Conservation (phyloP, 257 asterid genomes). For the Solanum bulbocastanum region DNA sequence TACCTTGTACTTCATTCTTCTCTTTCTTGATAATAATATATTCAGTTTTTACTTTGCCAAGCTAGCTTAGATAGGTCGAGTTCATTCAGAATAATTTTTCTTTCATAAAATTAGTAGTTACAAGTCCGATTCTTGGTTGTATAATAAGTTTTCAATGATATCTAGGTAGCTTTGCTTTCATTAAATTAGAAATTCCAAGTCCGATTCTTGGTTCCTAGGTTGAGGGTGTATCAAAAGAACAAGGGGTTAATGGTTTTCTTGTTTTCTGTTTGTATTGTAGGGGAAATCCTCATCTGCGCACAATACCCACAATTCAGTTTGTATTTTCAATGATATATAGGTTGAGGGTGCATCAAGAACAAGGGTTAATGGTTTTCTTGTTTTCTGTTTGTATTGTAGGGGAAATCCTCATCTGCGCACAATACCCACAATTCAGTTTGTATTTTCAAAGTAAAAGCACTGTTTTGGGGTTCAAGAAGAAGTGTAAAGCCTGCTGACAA, state of each 20-base stretch:
- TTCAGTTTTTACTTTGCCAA: neutral
- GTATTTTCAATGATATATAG: constrained; percentile 9
- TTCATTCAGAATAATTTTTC: neutral
- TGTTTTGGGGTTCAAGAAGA: constrained; percentile 81
- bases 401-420: constrained; percentile 19
- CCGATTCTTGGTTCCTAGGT: neutral
- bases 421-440: constrained; percentile 10
- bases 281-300: constrained; percentile 19
- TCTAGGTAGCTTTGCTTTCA: neutral
- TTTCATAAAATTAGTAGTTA: neutral
- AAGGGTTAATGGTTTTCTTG: neutral
- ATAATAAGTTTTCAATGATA: neutral
- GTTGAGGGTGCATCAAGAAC: neutral
- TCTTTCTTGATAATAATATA: neutral
- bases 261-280: constrained; percentile 22
- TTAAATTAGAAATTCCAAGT: neutral
- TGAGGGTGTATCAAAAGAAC: neutral
- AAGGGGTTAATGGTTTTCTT: neutral
- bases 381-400: constrained; percentile 24
- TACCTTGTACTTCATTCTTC: constrained; percentile 23
- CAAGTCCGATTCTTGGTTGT: neutral
- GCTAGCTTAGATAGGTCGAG: neutral
- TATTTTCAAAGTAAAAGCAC: constrained; percentile 36
- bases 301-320: constrained; percentile 6
- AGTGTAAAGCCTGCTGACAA: constrained; percentile 43